Evolutionary conservation across 2,329 filamentous ascomycete genomes (phyloP), one percentile per base, ranked within the genome.

Genomic region (Paecilomyces fulvus): DNA sequence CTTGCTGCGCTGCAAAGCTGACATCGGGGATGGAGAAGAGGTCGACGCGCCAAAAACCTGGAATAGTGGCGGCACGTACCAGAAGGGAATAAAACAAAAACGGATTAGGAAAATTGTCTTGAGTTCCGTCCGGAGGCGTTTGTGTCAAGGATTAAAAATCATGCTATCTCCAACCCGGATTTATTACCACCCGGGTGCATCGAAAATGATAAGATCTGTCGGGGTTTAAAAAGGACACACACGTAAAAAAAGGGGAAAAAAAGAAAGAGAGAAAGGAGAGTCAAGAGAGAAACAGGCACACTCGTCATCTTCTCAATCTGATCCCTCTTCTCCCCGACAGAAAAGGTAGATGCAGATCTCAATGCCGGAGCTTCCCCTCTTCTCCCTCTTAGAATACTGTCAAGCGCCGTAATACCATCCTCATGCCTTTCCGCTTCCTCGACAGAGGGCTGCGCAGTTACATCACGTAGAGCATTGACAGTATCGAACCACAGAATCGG

Each of bases 1-100:
- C 67, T 72, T 71, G 69, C 67, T 69, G 69, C 67, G 68, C 66
- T 71, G 69, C 64, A 63, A 68, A 63, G 69, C 67, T 68, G 63
- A 66, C 64, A 65, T 64, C 64, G 65, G 60, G 63, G 63, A 62
- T 62, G 64, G 63, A 59, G 60, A 61, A 63, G 56, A 60, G 60
- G 30, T 14, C 21, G 65, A 63, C 58, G 56, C 61, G 56, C 55
- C 56, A 63, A 52, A 56, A 51, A 52, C 51, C 55, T 60, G 56
- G 56, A 49, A 56, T 55, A 54, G 58, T 58, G 46, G 59, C 60
- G 46, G 59, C 60, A 63, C 60, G 60, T 61, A 54, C 51, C 51
- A 50, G 54, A 56, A 54, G 33, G 37, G 61, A 58, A 59, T 57
- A 58, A 60, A 57, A 60, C 50, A 56, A 57, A 51, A 53, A 52